Conservation (phyloP, 176 grass and related monocot species). For the Ananas comosus region DNA sequence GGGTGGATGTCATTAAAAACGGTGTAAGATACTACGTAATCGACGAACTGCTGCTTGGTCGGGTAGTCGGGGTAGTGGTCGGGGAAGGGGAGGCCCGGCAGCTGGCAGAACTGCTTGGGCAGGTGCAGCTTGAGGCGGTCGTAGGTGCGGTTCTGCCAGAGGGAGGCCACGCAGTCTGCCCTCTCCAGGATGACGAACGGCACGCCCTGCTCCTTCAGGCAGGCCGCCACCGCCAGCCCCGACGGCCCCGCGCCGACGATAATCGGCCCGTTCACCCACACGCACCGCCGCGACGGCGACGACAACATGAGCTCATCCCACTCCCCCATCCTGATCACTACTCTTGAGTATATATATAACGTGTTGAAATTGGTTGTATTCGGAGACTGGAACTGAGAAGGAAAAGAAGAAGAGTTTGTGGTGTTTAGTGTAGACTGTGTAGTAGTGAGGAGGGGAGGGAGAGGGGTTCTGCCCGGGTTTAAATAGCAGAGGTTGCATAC, state of each 20-base stretch:
- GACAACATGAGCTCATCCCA: not conserved
- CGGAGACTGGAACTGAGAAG: not conserved
- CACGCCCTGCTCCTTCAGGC: slow-evolving; percentile 38
- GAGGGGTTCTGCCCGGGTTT: not conserved
- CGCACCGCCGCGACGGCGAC: slow-evolving; percentile 14
- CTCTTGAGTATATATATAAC: no score
- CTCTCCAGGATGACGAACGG: slow-evolving; percentile 54
- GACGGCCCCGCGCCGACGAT: slow-evolving; percentile 72
- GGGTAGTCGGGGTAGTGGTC: slow-evolving; percentile 54
- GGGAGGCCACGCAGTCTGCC: slow-evolving; percentile 66
- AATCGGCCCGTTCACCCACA: slow-evolving; percentile 69
- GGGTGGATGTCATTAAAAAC: slow-evolving; percentile 31
- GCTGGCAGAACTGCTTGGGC: slow-evolving; percentile 67
- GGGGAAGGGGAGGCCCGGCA: slow-evolving; percentile 51
- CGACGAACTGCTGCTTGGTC: slow-evolving; percentile 50
- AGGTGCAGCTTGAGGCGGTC: slow-evolving; percentile 66
- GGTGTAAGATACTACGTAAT: slow-evolving; percentile 55
- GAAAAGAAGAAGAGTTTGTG: not conserved
- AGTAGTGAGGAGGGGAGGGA: not conserved
- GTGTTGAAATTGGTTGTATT: not conserved
- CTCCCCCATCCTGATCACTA: no score
- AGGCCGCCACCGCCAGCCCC: slow-evolving; percentile 49
- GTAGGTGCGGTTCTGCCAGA: slow-evolving; percentile 71
- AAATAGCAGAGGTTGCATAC: not conserved
- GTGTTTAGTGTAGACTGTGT: not conserved